Conservation (phyloP, 2,329 filamentous ascomycete genomes). For the Westerdykella sp. region DNA sequence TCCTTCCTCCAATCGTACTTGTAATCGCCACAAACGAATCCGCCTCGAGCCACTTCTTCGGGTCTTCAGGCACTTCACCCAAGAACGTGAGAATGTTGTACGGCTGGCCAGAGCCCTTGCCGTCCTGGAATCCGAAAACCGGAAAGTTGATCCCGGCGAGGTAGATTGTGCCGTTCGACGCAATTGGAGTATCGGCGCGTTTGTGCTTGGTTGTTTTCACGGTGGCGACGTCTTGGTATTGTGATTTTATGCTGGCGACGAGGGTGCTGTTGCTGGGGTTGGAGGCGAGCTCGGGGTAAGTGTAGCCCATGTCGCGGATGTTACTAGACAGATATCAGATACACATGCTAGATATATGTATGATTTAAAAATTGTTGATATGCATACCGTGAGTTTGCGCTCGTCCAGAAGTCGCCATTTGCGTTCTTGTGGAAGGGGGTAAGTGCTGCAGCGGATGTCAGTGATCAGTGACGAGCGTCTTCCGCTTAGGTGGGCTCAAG, state of each 20-base stretch:
- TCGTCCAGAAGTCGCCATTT: constrained; percentile 16
- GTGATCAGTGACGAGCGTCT: background rate
- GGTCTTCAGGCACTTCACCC: constrained; percentile 5
- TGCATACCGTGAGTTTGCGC: too few species aligned
- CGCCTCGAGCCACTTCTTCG: constrained; percentile 6
- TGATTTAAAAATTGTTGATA: too few species aligned
- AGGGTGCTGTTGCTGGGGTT: constrained; percentile 9
- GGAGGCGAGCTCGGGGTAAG: constrained; percentile 14
- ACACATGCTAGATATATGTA: too few species aligned
- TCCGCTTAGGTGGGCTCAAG: background rate
- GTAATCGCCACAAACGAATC: constrained; percentile 7
- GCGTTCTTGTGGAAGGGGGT: constrained; percentile 18
- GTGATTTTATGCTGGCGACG: constrained; percentile 8
- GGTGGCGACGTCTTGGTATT: constrained; percentile 7
- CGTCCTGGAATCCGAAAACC: constrained; percentile 8
- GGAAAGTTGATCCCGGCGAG: constrained; percentile 9
- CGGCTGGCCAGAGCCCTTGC: constrained; percentile 4
- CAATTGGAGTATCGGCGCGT: background rate
- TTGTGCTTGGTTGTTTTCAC: constrained; percentile 1
- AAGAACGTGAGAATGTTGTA: constrained; percentile 14
- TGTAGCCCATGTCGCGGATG: constrained; percentile 16
- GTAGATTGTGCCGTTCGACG: constrained; percentile 4
- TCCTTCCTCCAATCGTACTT: constrained; percentile 6
- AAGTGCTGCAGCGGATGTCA: constrained; percentile 3
- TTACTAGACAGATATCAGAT: constrained; percentile 1